A percentile compares a stretch with the other conserved stretches of the same genome.
Conservation (phyloP, 1,139 yeast species). For the Debaryomycetaceae sp. region DNA sequence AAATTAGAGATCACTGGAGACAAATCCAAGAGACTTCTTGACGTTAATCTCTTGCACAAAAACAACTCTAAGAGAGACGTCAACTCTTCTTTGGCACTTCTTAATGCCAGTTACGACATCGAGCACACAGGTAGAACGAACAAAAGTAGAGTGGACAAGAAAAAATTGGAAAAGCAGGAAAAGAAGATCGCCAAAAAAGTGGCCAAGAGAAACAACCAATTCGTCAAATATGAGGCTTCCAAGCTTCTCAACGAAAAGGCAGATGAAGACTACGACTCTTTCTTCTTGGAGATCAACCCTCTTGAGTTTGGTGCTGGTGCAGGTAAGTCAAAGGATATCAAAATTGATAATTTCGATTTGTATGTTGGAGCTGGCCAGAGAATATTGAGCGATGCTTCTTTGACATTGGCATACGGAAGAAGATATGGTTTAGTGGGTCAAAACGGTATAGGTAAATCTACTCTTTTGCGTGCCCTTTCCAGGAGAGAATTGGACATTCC, state of each 20-base stretch:
- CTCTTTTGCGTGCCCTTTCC: slow-evolving; percentile 83
- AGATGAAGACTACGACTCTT: slow-evolving; percentile 83
- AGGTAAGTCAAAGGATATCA: slow-evolving; percentile 93
- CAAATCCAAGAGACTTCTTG: slow-evolving; percentile 76
- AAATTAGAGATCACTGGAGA: slow-evolving; percentile 69
- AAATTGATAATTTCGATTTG: slow-evolving; percentile 86
- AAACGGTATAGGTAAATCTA: slow-evolving; percentile 99
- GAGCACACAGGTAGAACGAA: slow-evolving; percentile 90
- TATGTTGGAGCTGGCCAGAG: slow-evolving; percentile 96
- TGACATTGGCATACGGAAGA: slow-evolving; percentile 86
- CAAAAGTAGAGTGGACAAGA: slow-evolving; percentile 92
- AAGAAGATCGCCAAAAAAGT: slow-evolving; percentile 94
- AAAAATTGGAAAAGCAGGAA: slow-evolving; percentile 96
- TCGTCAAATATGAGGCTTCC: slow-evolving; percentile 91
- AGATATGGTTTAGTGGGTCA: slow-evolving; percentile 98
- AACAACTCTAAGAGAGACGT: slow-evolving; percentile 69
- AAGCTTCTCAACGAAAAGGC: slow-evolving; percentile 65
- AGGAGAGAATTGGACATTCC: slow-evolving; percentile 93
- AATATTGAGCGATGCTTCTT: slow-evolving; percentile 82
- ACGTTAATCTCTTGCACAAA: slow-evolving; percentile 56
- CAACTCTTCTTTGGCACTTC: slow-evolving; percentile 65
- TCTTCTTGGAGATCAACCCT: slow-evolving; percentile 93
- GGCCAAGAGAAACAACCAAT: slow-evolving; percentile 86
- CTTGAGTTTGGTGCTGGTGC: slow-evolving; percentile 86
- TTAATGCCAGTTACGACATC: slow-evolving; percentile 77